Evolutionary conservation across 208 protist genomes (phyloP), one percentile per base, ranked within the genome.

Genomic region (Wallacemonas collosoma): DNA sequence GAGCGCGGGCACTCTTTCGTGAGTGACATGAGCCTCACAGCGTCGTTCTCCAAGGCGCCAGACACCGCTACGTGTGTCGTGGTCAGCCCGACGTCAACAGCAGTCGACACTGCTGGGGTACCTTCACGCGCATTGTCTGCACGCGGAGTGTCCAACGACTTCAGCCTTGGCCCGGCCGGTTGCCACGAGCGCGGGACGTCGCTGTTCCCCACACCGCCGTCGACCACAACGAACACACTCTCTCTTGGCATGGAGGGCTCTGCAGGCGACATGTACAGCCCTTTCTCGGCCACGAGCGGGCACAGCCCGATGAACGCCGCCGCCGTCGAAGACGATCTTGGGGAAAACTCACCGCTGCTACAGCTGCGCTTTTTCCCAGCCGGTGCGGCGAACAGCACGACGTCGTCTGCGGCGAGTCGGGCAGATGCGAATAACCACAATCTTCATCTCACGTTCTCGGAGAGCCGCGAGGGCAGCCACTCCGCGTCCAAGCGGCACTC

Each of bases 211-310:
- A 65, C 60, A 41, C 60, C 60, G 60, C 60, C 60, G 12, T 65
- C 60, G 40, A 65, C 60, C 14, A 65, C 60, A 41, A 65, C 60
- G 41, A 65, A 65, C 17, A 65, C 60, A 17, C 60, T 53, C n/a
- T 65, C 60, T 9, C 14, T 65, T 8, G 60, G 60, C 6, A n/a
- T 65, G 4, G 60, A 65, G 15, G 60, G 38, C 41, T 65, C 60
- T n/a, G 43, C 38, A 5, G 60, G 40, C 2, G 60, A 65, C 60
- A 48, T 48, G 60, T 65, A 51, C 40, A 65, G 60, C n/a, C 60
- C 60, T 4, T 65, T 65, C 15, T 65, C 60, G 8, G 60, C 60
- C 11, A 65, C 60, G 14, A 65, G 50, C 60, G 60, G 43, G 5
- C 6, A 11, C 40, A 65, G 40, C 4, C 60, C 60, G 41, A 45